A percentile compares a stretch with the other conserved stretches of the same genome.
Evolutionary conservation across 140 eudicot genomes (phyloP).

Genomic region (Bidens hawaiensis): DNA sequence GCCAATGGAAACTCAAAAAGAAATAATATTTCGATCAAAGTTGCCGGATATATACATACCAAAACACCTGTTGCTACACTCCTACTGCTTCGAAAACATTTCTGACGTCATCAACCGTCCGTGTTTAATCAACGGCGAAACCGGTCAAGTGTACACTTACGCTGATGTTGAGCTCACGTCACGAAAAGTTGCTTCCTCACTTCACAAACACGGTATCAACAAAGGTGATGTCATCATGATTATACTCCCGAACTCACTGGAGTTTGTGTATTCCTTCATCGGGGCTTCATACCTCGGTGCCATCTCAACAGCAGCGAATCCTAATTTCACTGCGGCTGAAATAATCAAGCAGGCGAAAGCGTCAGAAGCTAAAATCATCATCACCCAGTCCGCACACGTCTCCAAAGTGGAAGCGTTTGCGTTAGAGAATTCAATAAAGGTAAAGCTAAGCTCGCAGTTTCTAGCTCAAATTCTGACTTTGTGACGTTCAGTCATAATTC

Average conservation of each 20-base stretch:
- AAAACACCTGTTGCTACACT: conserved; percentile 73
- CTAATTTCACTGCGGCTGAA: conserved; percentile 72
- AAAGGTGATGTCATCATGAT: conserved; percentile 78
- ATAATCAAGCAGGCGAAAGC: conserved; percentile 78
- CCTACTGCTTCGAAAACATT: conserved; percentile 81
- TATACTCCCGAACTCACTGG: conserved; percentile 69
- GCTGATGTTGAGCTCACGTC: conserved; percentile 67
- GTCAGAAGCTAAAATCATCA: conserved; percentile 53
- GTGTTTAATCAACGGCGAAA: conserved; percentile 68
- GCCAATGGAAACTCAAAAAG: conserved; percentile 36
- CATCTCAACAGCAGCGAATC: conserved; percentile 79
- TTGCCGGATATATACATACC: conserved; percentile 91
- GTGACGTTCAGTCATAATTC: too few relatives aligned
- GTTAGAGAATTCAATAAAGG: conserved; percentile 29
- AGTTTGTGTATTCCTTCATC: conserved; percentile 70
- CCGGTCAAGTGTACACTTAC: conserved; percentile 53
- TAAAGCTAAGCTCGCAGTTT: too few relatives aligned
- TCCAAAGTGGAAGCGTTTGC: conserved; percentile 58
- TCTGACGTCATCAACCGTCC: conserved; percentile 44
- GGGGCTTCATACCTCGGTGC: conserved; percentile 90
- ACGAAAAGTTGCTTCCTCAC: conserved; percentile 54
- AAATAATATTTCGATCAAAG: conserved; percentile 76
- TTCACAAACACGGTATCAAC: conserved; percentile 46
- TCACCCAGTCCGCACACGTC: conserved; percentile 58
- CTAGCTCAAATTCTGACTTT: too few relatives aligned